These are phyloP conservation scores for Conringia planisiliqua DNA, from an alignment of 345 rosid species.

Conservation along the genomic window DNA sequence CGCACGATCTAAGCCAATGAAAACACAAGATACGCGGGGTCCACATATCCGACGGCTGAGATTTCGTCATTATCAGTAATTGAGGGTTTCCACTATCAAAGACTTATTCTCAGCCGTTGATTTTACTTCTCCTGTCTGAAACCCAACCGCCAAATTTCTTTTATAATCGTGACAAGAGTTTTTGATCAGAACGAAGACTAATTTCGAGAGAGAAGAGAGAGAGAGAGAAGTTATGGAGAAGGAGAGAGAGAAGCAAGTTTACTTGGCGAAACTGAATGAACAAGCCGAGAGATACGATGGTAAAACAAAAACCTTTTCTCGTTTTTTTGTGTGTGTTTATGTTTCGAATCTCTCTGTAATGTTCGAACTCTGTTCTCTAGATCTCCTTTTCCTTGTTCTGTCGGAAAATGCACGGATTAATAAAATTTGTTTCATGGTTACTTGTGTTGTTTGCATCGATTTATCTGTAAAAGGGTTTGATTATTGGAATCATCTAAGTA, in stretches of 20 bases:
- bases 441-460: not conserved
- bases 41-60: slow-evolving; percentile 26
- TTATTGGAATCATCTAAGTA: not conserved
- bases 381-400: not conserved
- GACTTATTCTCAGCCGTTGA: slow-evolving; percentile 29
- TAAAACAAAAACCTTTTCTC: not conserved
- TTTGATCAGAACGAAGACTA: slow-evolving; percentile 17
- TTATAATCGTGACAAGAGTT: not conserved
- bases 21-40: not conserved
- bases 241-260: slow-evolving; percentile 71
- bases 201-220: not conserved
- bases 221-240: slow-evolving; percentile 51
- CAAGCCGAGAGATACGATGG: slow-evolving; percentile 94
- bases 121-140: slow-evolving; percentile 6
- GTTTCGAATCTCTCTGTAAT: not conserved
- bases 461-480: not conserved
- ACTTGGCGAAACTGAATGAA: slow-evolving; percentile 75
- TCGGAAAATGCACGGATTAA: not conserved
- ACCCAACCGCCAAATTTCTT: slow-evolving; percentile 40
- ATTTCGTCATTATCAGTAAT: slow-evolving; percentile 4
- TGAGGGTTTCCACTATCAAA: not conserved
- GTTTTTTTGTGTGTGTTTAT: not conserved
- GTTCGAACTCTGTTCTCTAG: not conserved
- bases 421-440: not conserved
- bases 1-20: slow-evolving; percentile 18